These are phyloP conservation scores for Dipodascus geniculatus DNA, from an alignment of 805 yeast genomes.

Conservation along the genomic window DNA sequence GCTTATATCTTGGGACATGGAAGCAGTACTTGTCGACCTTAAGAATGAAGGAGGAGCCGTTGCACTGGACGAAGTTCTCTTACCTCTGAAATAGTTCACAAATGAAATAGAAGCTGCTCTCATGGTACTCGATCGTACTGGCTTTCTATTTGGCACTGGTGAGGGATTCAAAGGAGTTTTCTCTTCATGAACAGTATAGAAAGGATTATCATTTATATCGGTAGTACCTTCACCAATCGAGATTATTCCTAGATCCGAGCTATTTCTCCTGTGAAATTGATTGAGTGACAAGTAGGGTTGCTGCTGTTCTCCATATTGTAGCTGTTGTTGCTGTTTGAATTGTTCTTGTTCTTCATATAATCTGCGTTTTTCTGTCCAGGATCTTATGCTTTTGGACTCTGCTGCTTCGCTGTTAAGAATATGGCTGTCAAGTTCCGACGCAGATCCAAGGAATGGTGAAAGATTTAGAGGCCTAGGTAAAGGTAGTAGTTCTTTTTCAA, in stretches of 20 bases:
- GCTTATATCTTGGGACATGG: conserved; percentile 7
- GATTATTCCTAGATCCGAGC: not conserved
- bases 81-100: conserved; percentile 1
- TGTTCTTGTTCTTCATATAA: conserved; percentile 6
- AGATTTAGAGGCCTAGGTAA: not conserved
- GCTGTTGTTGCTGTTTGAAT: not conserved
- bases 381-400: conserved; percentile 13
- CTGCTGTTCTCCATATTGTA: not conserved
- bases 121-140: not conserved
- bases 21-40: conserved; percentile 4
- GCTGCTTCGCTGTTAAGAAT: not conserved
- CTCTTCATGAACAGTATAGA: not conserved
- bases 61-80: not conserved
- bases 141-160: not conserved
- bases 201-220: not conserved
- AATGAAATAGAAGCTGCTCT: not conserved
- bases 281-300: not conserved
- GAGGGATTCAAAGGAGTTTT: not conserved
- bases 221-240: not conserved
- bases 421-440: not conserved
- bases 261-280: not conserved
- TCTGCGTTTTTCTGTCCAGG: conserved; percentile 17
- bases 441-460: not conserved
- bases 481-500: not conserved
- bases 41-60: conserved; percentile 5